Conservation (phyloP, 352 stramenopile species). For the Phytophthora multivora region DNA sequence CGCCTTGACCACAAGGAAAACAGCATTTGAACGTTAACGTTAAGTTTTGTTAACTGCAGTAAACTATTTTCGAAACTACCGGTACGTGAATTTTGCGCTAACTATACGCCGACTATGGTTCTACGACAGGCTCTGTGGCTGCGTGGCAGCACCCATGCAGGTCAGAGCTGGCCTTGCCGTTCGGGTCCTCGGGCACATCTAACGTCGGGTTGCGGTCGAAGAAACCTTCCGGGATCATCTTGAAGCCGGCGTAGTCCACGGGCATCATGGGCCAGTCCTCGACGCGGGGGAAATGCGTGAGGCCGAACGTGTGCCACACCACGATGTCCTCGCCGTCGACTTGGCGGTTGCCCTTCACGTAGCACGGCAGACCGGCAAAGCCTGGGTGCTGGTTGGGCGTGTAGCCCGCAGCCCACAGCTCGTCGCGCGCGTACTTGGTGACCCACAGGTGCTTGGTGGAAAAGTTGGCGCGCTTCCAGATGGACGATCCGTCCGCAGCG, state of each 20-base stretch:
- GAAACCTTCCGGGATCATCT: conserved; percentile 69
- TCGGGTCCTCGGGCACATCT: conserved; percentile 44
- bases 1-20: not conserved
- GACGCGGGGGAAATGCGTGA: conserved; percentile 64
- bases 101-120: conserved; percentile 2
- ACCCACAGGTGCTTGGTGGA: conserved; percentile 77
- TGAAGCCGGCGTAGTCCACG: conserved; percentile 72
- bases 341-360: conserved; percentile 55
- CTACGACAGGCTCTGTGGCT: conserved; percentile 3
- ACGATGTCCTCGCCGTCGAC: conserved; percentile 69
- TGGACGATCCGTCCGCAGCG: conserved; percentile 50
- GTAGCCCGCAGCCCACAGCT: conserved; percentile 73
- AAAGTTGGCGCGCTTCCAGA: conserved; percentile 68
- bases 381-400: conserved; percentile 66
- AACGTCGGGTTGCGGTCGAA: conserved; percentile 62
- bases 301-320: conserved; percentile 78
- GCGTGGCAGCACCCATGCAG: conserved; percentile 31
- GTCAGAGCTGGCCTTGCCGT: conserved; percentile 42
- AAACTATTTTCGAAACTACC: too few relatives aligned
- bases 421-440: conserved; percentile 59
- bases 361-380: conserved; percentile 54
- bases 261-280: conserved; percentile 83
- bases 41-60: too few relatives aligned
- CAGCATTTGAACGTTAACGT: too few relatives aligned
- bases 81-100: too few relatives aligned